These are phyloP conservation scores for Aspergillus nomiae DNA, from an alignment of 2,329 filamentous ascomycete genomes.

Conservation along the genomic window DNA sequence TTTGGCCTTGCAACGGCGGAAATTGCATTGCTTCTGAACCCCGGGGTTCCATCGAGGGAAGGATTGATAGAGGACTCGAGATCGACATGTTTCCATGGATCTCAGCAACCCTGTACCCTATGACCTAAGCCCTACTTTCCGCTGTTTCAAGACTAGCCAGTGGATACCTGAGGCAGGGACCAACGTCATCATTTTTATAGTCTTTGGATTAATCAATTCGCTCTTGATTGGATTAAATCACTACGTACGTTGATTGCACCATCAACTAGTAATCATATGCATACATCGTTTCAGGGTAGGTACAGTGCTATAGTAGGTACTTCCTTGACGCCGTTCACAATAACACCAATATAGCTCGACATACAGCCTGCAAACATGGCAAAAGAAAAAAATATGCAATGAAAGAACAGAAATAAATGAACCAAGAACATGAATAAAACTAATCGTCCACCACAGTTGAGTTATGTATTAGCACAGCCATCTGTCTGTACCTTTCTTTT, in stretches of 20 bases:
- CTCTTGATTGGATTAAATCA: not conserved
- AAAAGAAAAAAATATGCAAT: not conserved
- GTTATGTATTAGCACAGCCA: not conserved
- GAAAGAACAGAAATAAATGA: not conserved
- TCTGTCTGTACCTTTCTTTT: not conserved
- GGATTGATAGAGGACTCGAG: not conserved
- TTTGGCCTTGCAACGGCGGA: not conserved
- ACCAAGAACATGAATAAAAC: not conserved
- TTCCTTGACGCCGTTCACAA: not conserved
- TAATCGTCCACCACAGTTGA: not conserved
- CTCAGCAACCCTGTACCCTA: conserved; percentile 23
- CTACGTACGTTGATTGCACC: not conserved
- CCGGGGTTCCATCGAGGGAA: not conserved
- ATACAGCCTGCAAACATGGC: not conserved
- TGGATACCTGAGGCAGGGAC: not conserved
- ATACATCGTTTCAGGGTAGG: not conserved
- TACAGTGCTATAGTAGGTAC: not conserved
- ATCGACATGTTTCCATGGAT: conserved; percentile 2
- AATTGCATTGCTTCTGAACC: not conserved
- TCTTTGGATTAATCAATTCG: not conserved
- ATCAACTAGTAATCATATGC: not conserved
- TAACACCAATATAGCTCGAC: not conserved
- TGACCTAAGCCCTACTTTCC: conserved; percentile 27
- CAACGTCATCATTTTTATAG: not conserved
- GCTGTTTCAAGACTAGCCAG: not conserved